Base-by-base conservation (phyloP, 1,284 basidiomycete genomes). In the Trichosporon ovoides region DNA sequence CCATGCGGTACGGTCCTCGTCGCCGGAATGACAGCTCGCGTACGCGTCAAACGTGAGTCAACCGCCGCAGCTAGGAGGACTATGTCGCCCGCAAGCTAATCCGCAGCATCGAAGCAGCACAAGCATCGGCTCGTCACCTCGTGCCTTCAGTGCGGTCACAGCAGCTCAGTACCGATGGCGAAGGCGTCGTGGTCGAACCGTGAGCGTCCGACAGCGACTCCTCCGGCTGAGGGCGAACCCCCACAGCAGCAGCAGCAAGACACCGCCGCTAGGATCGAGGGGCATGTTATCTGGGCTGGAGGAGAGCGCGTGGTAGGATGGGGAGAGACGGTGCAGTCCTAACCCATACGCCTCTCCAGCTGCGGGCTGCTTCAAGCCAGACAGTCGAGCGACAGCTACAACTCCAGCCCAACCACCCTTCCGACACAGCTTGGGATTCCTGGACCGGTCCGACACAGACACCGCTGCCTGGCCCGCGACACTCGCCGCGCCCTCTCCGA, bases 1-100 rank as follows among this genome's bases (percentile, higher is more conserved):
- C 38, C 24, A 6, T 76, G 74, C 64, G 59, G 60, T 11, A 69
- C 74, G 1, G 64, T 75, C 2, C 65, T 75, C 2, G 62, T 76
- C 11, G 73, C 73, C 7, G 74, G 74, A 3, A 49, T 74, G 33
- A 75, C 72, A 1, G 59, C 61, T 24, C 59, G 66, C 5, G 61
- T 74, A 4, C 65, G 74, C 16, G 68, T 72, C 46, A 53, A 68
- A 36, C 66, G 73, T 74, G 53, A 66, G 70, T 10, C 1, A 6
- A 35, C n/a, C n/a, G n/a, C n/a, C 9, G 11, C 12, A 24, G 22
- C 22, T 4, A 7, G 12, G 7, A 6, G n/a, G 5, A 22, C 7
- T 16, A n/a, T 19, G 5, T 6, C 22, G 5, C n/a, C n/a, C n/a
- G n/a, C n/a, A 40, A 48, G 43, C 43, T 48, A 14, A 48, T 22